Evolutionary conservation across 2,329 filamentous ascomycete species (phyloP).

Genomic region (Curvularia spicifera): DNA sequence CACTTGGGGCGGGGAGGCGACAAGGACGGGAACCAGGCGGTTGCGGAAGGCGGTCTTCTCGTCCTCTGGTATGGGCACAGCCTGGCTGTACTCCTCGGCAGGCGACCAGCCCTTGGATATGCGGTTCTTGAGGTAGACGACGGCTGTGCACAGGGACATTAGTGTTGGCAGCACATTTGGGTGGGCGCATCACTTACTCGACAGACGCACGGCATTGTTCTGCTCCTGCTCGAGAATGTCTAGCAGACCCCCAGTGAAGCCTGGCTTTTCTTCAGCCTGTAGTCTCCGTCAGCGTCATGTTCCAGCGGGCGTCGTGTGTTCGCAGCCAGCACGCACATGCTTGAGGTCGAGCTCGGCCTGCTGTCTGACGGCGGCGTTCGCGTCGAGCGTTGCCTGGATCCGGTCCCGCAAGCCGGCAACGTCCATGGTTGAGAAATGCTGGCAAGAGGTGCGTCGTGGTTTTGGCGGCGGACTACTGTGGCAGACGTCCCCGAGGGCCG

Average conservation of each 20-base stretch:
- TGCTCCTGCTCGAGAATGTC: conserved; percentile 90
- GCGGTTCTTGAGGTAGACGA: conserved; percentile 97
- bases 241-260: conserved; percentile 88
- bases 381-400: conserved; percentile 76
- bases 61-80: conserved; percentile 80
- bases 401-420: conserved; percentile 75
- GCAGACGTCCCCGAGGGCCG: conserved; percentile 17
- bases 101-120: conserved; percentile 90
- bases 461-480: conserved; percentile 15
- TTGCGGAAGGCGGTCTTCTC: conserved; percentile 89
- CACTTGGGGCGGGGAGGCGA: conserved; percentile 77
- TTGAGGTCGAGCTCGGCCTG: conserved; percentile 82
- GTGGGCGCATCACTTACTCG: conserved; percentile 66
- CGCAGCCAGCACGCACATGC: conserved; percentile 63
- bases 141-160: conserved; percentile 64
- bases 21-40: conserved; percentile 87
- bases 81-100: conserved; percentile 74
- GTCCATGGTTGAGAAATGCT: conserved; percentile 66
- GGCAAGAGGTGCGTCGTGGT: conserved; percentile 17
- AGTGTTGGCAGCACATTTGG: conserved; percentile 25
- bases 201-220: conserved; percentile 81
- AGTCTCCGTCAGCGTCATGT: conserved; percentile 32
- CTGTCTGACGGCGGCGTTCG: conserved; percentile 75
- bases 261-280: conserved; percentile 86
- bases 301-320: conserved; percentile 14